Conservation (phyloP, 345 rosid genomes). For the Diplotaxis tenuifolia region DNA sequence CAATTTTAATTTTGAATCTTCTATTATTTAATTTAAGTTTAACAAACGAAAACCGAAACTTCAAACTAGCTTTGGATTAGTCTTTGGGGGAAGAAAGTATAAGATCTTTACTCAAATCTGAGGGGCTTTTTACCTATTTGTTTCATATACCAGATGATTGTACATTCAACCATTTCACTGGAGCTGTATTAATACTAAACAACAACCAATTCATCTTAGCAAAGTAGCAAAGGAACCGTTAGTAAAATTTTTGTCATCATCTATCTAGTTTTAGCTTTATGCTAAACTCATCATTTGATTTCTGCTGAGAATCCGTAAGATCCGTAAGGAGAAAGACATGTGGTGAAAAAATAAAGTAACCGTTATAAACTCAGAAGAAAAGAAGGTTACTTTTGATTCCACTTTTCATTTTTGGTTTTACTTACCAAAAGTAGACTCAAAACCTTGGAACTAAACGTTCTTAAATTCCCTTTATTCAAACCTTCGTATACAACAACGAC, state of each 20-base stretch:
- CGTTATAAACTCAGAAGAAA: constrained; percentile 13
- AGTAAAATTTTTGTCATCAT: neutral
- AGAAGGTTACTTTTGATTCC: neutral
- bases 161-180: too few species aligned
- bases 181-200: too few species aligned
- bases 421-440: constrained; percentile 4
- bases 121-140: too few species aligned
- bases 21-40: too few species aligned
- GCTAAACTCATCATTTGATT: neutral
- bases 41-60: too few species aligned
- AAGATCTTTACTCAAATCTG: too few species aligned
- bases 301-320: neutral
- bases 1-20: too few species aligned
- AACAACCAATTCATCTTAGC: too few species aligned
- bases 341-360: constrained; percentile 16
- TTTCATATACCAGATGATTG: too few species aligned
- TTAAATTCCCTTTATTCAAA: neutral
- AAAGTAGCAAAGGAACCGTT: neutral
- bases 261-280: neutral
- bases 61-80: too few species aligned
- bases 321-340: neutral
- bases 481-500: neutral
- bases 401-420: neutral
- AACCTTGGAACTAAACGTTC: neutral
- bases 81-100: too few species aligned